Evolutionary conservation across 2,329 filamentous ascomycete genomes (phyloP), one percentile per base, ranked within the genome.

Genomic region (Zymoseptoria crescenta): DNA sequence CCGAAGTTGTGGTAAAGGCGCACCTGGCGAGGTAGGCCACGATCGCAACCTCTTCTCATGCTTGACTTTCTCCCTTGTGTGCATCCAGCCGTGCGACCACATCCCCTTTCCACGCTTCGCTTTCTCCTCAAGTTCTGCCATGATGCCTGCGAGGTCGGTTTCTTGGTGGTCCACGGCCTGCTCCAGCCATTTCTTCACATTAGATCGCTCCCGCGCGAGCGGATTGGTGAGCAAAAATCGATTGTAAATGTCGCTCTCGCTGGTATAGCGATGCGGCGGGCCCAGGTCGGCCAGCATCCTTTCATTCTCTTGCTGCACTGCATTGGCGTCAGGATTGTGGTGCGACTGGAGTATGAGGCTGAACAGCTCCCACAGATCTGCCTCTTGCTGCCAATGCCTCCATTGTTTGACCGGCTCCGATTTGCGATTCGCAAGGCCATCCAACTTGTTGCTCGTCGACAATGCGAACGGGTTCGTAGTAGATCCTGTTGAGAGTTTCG

Each of bases 11-110:
- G 77, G 30, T 79, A 79, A 67, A 79, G 87, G 64, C 81, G 71
- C 53, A 83, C 80, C 41, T 82, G 81, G 60, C 59, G 67, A 27
- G 59, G 64, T 62, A 2, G 70, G 67, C 67, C 70, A 72, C 28
- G 84, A 83, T 60, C 88, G 83, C 64, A 94, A 77, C 59, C 88
- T 86, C 77, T 97, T 99, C 71, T 90, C 85, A 58, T 89, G 83
- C 77, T 99, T 99, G 74, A 99, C 91, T 53, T 87, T 87, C 59
- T 89, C 85, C 63, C 91, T 89, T 0, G 94, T 96, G 72, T 96
- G 91, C 63, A 96, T 83, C 89, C 92, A 96, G 49, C 93, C 93
- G 72, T 91, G 86, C 28, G 89, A 86, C 77, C 94, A 89, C 8
- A 92, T 85, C 54, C 92, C 89, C 54, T 77, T 75, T 8, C 88